Conservation (phyloP, 805 yeast genomes). For the Priceomyces melissophilus region DNA sequence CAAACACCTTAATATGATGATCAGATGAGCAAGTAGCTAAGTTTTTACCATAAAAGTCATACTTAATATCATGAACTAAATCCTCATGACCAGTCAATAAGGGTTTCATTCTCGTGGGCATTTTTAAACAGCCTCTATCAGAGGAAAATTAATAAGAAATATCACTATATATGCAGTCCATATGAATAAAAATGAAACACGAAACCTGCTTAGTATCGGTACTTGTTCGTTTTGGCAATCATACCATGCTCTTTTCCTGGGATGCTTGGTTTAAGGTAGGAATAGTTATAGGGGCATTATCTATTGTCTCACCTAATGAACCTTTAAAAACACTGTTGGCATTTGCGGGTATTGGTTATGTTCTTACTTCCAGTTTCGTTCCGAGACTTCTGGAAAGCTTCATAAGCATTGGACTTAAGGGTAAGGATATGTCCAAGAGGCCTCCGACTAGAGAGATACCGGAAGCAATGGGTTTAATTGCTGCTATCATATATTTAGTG, state of each 20-base stretch:
- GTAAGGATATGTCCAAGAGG: constrained; percentile 81
- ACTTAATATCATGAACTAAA: constrained; percentile 82
- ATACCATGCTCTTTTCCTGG: neutral
- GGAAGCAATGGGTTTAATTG: constrained; percentile 89
- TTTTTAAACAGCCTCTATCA: neutral
- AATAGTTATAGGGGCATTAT: constrained; percentile 16
- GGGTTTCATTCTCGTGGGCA: constrained; percentile 45
- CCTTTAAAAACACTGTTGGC: constrained; percentile 64
- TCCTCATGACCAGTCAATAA: constrained; percentile 92
- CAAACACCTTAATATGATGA: constrained; percentile 88
- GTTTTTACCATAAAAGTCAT: constrained; percentile 89
- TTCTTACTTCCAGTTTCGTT: constrained; percentile 55
- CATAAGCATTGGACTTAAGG: constrained; percentile 75
- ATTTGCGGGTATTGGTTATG: constrained; percentile 64
- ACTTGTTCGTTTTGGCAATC: too few species aligned
- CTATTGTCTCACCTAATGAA: constrained; percentile 31
- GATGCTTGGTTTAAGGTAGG: constrained; percentile 5
- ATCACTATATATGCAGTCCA: neutral
- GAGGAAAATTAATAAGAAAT: neutral
- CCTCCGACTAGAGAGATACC: constrained; percentile 62
- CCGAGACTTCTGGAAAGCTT: constrained; percentile 69
- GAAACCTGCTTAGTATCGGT: neutral
- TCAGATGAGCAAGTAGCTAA: constrained; percentile 95
- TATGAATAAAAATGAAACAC: neutral
- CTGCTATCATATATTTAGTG: constrained; percentile 77